Conservation (phyloP, 345 rosid species). For the Salix koriyanagi region DNA sequence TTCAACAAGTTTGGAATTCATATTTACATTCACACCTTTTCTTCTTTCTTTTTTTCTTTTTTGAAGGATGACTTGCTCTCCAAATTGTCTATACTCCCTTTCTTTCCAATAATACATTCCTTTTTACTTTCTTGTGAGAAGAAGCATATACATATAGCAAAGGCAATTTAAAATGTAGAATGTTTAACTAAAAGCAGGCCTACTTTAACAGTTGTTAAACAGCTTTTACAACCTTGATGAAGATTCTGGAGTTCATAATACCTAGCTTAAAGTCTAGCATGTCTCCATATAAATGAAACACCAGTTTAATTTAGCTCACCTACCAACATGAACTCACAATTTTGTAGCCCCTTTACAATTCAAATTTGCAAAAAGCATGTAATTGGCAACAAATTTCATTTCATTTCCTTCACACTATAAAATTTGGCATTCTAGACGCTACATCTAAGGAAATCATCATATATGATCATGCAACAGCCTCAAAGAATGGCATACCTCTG, state of each 20-base stretch:
- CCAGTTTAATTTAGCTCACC: neutral
- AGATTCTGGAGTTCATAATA: neutral
- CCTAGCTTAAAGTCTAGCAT: neutral
- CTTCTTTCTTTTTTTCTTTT: too few relatives aligned
- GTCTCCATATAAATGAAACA: neutral
- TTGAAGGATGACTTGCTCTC: too few relatives aligned
- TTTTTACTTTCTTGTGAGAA: too few relatives aligned
- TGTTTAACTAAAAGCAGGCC: neutral
- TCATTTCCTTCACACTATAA: neutral
- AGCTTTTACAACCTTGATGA: neutral
- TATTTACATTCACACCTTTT: too few relatives aligned
- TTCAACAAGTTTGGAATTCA: too few relatives aligned
- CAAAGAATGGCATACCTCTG: slow-evolving; percentile 49
- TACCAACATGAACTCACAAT: neutral
- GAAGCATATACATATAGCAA: neutral
- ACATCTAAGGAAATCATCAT: neutral
- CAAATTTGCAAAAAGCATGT: neutral
- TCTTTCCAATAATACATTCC: too few relatives aligned
- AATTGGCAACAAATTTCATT: neutral
- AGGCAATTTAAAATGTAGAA: neutral
- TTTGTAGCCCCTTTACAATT: neutral
- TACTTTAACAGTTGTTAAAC: neutral
- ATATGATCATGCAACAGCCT: neutral
- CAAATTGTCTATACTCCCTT: too few relatives aligned
- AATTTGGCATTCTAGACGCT: neutral